A percentile compares a stretch with the other conserved stretches of the same genome.
These are phyloP conservation scores for Malassezia globosa DNA, from an alignment of 1,284 basidiomycete genomes.

Conservation along the genomic window DNA sequence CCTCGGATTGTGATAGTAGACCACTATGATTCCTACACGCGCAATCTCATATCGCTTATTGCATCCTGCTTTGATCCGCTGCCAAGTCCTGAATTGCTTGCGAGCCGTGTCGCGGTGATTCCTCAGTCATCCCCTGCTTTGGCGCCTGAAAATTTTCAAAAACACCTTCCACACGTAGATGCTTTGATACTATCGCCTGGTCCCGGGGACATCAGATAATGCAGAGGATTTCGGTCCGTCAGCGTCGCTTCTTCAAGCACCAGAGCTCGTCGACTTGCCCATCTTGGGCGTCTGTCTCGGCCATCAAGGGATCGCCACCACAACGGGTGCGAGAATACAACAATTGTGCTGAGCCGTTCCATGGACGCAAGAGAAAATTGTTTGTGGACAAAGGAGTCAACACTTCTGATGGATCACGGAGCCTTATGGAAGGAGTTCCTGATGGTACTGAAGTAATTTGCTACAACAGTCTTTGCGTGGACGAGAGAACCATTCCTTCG, in stretches of 20 bases:
- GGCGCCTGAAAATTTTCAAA: slow-evolving; percentile 19
- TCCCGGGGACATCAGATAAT: slow-evolving; percentile 32
- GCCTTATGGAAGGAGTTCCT: slow-evolving; percentile 57
- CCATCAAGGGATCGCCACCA: slow-evolving; percentile 73
- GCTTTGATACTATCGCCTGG: slow-evolving; percentile 42
- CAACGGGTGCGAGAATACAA: slow-evolving; percentile 56
- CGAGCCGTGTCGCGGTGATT: slow-evolving; percentile 29
- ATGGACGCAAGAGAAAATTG: slow-evolving; percentile 30
- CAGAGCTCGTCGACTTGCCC: slow-evolving; percentile 51
- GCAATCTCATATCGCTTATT: slow-evolving; percentile 37
- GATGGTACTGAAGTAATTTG: slow-evolving; percentile 62
- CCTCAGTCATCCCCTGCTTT: slow-evolving; percentile 35
- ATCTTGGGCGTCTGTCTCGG: slow-evolving; percentile 84
- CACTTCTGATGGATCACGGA: slow-evolving; percentile 43
- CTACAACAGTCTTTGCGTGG: slow-evolving; percentile 57
- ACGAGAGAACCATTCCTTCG: slow-evolving; percentile 47
- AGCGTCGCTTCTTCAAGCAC: slow-evolving; percentile 24
- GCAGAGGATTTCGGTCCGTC: slow-evolving; percentile 35
- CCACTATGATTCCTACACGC: slow-evolving; percentile 45
- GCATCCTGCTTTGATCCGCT: slow-evolving; percentile 5
- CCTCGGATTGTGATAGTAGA: slow-evolving; percentile 42
- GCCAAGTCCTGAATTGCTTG: slow-evolving; percentile 5
- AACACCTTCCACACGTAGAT: slow-evolving; percentile 34
- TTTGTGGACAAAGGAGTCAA: background rate
- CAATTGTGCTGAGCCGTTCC: slow-evolving; percentile 25